Base-by-base conservation (phyloP, 257 asterid species). In the Nicotiana sylvestris region DNA sequence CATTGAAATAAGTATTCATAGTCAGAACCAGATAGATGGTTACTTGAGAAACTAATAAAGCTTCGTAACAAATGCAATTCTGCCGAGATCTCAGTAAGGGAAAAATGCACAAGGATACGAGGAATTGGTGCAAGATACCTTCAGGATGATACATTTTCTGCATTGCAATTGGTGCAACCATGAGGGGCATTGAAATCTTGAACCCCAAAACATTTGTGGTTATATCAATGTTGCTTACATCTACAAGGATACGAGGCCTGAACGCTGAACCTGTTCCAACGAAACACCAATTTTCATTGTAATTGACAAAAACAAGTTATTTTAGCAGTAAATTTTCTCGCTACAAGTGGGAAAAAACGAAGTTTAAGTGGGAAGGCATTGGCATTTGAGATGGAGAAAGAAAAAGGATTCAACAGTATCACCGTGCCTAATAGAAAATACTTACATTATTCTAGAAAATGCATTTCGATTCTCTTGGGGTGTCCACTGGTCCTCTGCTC, bases 61-160 rank as follows among this genome's bases (percentile, higher is more conserved):
- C 37, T 33, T 33, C 37, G 37, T 33, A 33, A 33, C 37, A 33
- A 33, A 33, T 33, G 37, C 37, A 33, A 33, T 3, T 33, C 3
- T 33, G 37, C 37, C 37, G 4, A 33, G 5, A 33, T 33, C 37
- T 33, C 37, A 33, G 37, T 33, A 33, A 33, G 37, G 37, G 37
- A 33, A 33, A 33, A 33, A 33, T 33, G 37, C 37, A 33, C 37
- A 33, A 30, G 32, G 32, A 30, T 32, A 15, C 10, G 6, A 65
- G 37, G 80, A 27, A 51, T 81, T 30, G 43, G 8, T 9, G 25
- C 1, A 68, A 3, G 25, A 80, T 76, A 94, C 98, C 98, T 43
- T 94, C 97, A 82, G 98, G 98, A 83, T 94, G 98, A 90, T 97
- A 97, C 98, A 94, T 94, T 88, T 94, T 94, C 90, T 94, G 98